These are phyloP conservation scores for Isochrysis galbana DNA, from an alignment of 78 protist genomes.

Conservation along the genomic window DNA sequence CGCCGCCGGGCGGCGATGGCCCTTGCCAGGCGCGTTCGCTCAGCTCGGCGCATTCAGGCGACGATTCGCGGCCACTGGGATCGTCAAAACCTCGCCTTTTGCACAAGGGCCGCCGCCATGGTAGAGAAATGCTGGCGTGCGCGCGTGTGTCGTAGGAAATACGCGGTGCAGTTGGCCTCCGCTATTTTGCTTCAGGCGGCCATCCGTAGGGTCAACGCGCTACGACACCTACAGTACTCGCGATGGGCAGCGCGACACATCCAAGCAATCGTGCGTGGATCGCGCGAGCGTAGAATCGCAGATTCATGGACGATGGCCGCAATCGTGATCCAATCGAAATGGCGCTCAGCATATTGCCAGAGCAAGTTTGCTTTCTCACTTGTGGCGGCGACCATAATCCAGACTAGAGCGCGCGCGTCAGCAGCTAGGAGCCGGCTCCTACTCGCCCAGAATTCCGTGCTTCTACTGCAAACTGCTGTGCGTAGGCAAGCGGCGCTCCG, in stretches of 20 bases:
- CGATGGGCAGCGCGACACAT: neutral
- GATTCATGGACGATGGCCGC: neutral
- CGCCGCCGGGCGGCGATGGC: neutral
- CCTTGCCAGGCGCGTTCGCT: neutral
- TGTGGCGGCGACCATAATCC: neutral
- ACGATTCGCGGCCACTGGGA: neutral
- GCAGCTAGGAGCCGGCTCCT: neutral
- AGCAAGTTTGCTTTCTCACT: neutral
- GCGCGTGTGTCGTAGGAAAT: neutral
- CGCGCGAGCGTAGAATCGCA: neutral
- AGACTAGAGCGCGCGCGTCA: neutral
- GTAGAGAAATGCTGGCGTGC: neutral
- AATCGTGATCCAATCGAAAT: neutral
- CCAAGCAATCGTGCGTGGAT: neutral
- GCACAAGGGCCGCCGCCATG: neutral
- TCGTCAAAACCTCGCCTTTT: neutral
- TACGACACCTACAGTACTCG: neutral
- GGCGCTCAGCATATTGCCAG: neutral
- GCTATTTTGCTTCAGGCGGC: neutral
- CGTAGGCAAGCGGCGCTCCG: too few species aligned
- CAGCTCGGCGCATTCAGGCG: neutral
- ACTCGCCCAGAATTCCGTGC: too few species aligned
- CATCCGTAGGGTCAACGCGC: neutral
- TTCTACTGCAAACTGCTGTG: too few species aligned
- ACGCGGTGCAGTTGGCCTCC: neutral